phyloP scores from a whole-genome alignment of 2,329 filamentous ascomycete species.

The Trichothecium roseum region DNA sequence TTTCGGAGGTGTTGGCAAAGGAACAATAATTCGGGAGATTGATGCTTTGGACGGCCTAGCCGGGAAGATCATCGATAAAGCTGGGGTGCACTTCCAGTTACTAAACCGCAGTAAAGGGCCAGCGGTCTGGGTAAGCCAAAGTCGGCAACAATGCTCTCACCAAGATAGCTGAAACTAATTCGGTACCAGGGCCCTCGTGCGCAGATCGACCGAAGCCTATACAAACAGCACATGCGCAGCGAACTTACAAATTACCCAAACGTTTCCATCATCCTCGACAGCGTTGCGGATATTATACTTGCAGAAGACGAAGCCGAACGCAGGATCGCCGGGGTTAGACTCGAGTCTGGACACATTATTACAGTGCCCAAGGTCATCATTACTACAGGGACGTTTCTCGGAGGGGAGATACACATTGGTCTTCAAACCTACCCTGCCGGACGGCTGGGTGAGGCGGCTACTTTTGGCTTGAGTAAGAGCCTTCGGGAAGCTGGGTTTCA shows the following conservation, averaged over 20 bases:
- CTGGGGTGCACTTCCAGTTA: slow-evolving; percentile 86
- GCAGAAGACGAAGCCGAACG: slow-evolving; percentile 40
- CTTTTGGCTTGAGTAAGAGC: slow-evolving; percentile 85
- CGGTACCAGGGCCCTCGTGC: slow-evolving; percentile 63
- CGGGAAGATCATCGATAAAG: slow-evolving; percentile 82
- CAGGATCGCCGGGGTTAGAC: slow-evolving; percentile 71
- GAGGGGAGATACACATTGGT: slow-evolving; percentile 94
- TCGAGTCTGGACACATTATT: slow-evolving; percentile 81
- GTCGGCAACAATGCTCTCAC: neutral
- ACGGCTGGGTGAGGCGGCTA: slow-evolving; percentile 87
- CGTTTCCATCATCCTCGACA: slow-evolving; percentile 71
- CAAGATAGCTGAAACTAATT: neutral
- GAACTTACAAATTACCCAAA: slow-evolving; percentile 72
- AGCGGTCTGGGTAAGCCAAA: slow-evolving; percentile 64
- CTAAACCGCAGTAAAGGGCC: slow-evolving; percentile 85
- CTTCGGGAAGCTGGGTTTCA: slow-evolving; percentile 80
- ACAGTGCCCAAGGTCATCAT: slow-evolving; percentile 77
- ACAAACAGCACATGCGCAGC: slow-evolving; percentile 82
- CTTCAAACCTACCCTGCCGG: slow-evolving; percentile 77
- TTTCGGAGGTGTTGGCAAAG: slow-evolving; percentile 97
- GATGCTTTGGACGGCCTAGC: slow-evolving; percentile 89
- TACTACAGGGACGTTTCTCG: slow-evolving; percentile 90
- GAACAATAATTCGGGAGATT: slow-evolving; percentile 88
- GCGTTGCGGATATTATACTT: slow-evolving; percentile 79
- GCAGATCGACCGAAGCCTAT: slow-evolving; percentile 86